Evolutionary conservation across 1,284 basidiomycete genomes (phyloP), one percentile per base, ranked within the genome.

Genomic region (Ustilago vetiveriae): DNA sequence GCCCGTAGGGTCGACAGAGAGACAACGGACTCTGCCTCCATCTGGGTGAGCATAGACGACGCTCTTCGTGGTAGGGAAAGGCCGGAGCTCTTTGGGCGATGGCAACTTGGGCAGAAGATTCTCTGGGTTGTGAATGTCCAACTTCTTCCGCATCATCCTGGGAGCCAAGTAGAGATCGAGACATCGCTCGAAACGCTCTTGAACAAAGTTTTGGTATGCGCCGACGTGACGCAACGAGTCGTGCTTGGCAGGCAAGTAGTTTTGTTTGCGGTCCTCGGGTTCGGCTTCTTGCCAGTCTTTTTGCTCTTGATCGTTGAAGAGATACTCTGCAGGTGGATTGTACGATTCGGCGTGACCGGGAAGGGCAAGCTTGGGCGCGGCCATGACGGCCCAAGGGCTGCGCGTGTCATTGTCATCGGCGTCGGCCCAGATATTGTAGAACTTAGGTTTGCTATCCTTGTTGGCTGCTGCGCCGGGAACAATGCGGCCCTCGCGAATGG

Each of bases 121-220:
- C 72, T 90, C 89, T 0, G 96, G 93, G 48, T 84, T 81, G 39
- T 78, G 76, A 43, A 84, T 82, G 30, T 82, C 77, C 46, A 81
- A 40, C 40, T 76, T 70, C 63, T 74, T 62, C 22, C 83, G 69
- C 51, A 79, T 75, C 74, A 97, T 89, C 46, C 96, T 88, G 33
- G 96, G 96, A 6, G 96, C 96, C 42, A 99, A 88, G 83, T 99
- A 99, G 36, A 99, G 86, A 83, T 99, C 96, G 32, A 99, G 87
- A 83, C 96, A 94, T 24, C 96, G 89, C 77, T 89, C 89, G 84
- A 98, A 98, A 46, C 94, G 88, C 78, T 98, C 91, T 82, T 95
- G 91, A 68, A 98, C 92, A 82, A 98, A 93, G 69, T 89, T 88
- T 75, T 90, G 87, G 84, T 96, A 98, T 3, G 90, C 94, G 2